phyloP scores from a whole-genome alignment of 495 filamentous ascomycete species.

The Penicillium paradoxum region DNA sequence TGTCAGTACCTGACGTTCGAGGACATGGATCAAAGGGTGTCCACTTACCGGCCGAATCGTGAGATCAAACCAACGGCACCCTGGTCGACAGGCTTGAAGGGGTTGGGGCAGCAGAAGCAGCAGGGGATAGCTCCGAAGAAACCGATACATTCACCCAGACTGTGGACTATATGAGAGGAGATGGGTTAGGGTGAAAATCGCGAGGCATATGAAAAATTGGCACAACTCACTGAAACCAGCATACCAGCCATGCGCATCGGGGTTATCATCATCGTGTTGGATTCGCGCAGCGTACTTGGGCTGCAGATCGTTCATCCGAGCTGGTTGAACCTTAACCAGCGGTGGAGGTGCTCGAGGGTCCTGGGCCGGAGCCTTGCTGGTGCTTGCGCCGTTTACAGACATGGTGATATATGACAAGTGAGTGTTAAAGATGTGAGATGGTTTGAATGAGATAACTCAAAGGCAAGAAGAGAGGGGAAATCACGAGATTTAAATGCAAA shows the following conservation, averaged over 20 bases:
- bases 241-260: slow-evolving; percentile 81
- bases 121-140: slow-evolving; percentile 84
- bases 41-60: slow-evolving; percentile 72
- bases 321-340: slow-evolving; percentile 75
- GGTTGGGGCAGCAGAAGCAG: slow-evolving; percentile 90
- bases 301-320: slow-evolving; percentile 78
- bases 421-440: too few species aligned
- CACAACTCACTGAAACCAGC: slow-evolving; percentile 69
- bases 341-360: slow-evolving; percentile 14
- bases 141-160: slow-evolving; percentile 71
- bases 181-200: neutral
- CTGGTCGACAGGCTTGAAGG: slow-evolving; percentile 89
- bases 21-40: neutral
- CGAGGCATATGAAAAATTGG: neutral
- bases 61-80: slow-evolving; percentile 94
- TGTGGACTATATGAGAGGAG: slow-evolving; percentile 56
- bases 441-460: too few species aligned
- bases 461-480: neutral
- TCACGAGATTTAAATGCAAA: slow-evolving; percentile 7
- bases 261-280: slow-evolving; percentile 60
- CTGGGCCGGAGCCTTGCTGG: slow-evolving; percentile 40
- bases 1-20: neutral
- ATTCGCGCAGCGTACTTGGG: slow-evolving; percentile 78
- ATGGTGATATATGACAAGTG: slow-evolving; percentile 16
- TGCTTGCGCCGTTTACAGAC: slow-evolving; percentile 29